Evolutionary conservation across 306 rosid species (phyloP).

Genomic region (Prunus mongolica): DNA sequence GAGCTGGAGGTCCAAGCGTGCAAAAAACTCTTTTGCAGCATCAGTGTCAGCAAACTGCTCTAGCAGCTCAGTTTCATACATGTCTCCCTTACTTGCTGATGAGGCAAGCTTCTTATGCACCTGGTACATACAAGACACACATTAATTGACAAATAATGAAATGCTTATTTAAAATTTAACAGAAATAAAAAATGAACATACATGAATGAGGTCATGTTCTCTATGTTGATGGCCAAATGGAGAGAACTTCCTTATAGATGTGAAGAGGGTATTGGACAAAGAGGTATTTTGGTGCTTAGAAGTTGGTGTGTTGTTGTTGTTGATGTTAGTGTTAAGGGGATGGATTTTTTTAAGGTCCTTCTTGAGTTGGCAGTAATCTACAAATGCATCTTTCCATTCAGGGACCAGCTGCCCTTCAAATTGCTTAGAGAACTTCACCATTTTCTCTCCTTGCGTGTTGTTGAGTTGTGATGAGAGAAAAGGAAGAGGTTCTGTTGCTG

Average conservation of each 20-base stretch:
- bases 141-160: neutral
- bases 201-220: conserved; percentile 90
- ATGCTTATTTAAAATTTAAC: neutral
- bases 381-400: conserved; percentile 98
- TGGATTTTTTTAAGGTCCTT: conserved; percentile 73
- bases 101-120: conserved; percentile 84
- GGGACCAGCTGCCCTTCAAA: conserved; percentile 91
- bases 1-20: conserved; percentile 78
- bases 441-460: conserved; percentile 22
- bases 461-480: conserved; percentile 14
- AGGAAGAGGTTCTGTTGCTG: conserved; percentile 1
- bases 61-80: conserved; percentile 87
- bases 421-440: conserved; percentile 96
- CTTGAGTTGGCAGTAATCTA: conserved; percentile 86
- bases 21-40: conserved; percentile 80
- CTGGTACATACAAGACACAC: conserved; percentile 29
- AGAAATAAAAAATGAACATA: conserved; percentile 15
- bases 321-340: conserved; percentile 31
- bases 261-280: conserved; percentile 40
- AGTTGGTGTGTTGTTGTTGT: conserved; percentile 8
- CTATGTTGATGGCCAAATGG: conserved; percentile 56
- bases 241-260: conserved; percentile 54
- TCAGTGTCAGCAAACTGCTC: conserved; percentile 78
- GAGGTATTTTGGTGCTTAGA: conserved; percentile 24
- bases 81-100: conserved; percentile 67